Conservation (phyloP, 768 basidiomycete genomes). For the Kwoniella sp. region DNA sequence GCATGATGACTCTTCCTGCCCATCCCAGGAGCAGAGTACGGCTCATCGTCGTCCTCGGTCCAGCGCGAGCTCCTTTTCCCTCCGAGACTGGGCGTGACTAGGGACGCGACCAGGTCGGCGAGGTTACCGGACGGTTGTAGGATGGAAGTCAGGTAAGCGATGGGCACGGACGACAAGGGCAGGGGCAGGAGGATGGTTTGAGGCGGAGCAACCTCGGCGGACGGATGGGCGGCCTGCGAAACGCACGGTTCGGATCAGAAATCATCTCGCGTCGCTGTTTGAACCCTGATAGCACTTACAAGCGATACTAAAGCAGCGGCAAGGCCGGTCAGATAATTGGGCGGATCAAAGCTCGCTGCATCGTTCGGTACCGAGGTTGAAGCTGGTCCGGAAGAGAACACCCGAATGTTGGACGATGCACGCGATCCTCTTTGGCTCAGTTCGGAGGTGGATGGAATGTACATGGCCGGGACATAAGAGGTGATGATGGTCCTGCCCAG, state of each 20-base stretch:
- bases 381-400: background rate
- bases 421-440: background rate
- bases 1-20: too few relatives aligned
- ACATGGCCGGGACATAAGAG: slow-evolving; percentile 33
- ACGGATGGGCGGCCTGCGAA: slow-evolving; percentile 8
- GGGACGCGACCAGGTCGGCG: background rate
- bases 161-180: slow-evolving; percentile 21
- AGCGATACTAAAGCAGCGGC: slow-evolving; percentile 26
- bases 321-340: slow-evolving; percentile 39
- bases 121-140: background rate
- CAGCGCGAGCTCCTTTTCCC: slow-evolving; percentile 7
- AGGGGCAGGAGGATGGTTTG: slow-evolving; percentile 22
- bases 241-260: background rate
- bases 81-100: background rate
- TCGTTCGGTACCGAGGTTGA: background rate
- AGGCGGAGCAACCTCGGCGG: background rate
- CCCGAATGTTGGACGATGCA: slow-evolving; percentile 7
- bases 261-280: background rate
- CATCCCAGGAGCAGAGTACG: slow-evolving; percentile 30
- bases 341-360: slow-evolving; percentile 14
- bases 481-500: slow-evolving; percentile 16
- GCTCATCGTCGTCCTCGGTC: slow-evolving; percentile 35
- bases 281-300: slow-evolving; percentile 8
- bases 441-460: slow-evolving; percentile 18
- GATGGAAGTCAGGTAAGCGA: background rate